Conservation (phyloP, 805 yeast genomes). For the Clavispora vitiphila region DNA sequence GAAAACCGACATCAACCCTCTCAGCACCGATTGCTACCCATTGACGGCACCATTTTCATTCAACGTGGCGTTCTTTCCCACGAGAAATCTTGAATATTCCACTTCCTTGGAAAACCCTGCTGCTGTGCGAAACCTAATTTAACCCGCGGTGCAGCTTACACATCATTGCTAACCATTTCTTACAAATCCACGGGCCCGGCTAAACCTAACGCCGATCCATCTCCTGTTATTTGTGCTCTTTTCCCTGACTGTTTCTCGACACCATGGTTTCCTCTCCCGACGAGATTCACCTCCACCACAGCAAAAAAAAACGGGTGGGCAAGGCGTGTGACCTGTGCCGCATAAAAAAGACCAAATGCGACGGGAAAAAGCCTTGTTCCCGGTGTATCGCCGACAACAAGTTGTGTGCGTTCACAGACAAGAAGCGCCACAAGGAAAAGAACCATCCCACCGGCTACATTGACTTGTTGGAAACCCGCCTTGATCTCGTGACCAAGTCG, state of each 20-base stretch:
- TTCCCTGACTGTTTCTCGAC: not conserved
- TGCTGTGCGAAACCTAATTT: too few species aligned
- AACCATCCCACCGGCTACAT: slow-evolving; percentile 57
- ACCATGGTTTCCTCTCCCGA: slow-evolving; percentile 8
- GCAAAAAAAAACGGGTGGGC: slow-evolving; percentile 51
- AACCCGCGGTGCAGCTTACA: not conserved
- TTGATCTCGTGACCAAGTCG: slow-evolving; percentile 47
- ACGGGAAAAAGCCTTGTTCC: slow-evolving; percentile 57
- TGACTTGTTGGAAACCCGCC: slow-evolving; percentile 55
- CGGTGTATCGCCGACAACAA: slow-evolving; percentile 53
- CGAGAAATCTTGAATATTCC: too few species aligned
- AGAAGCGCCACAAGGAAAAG: slow-evolving; percentile 50
- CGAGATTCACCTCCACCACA: slow-evolving; percentile 13
- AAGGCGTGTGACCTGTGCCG: slow-evolving; percentile 64
- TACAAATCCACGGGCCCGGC: not conserved
- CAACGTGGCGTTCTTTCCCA: too few species aligned
- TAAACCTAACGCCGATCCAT: not conserved
- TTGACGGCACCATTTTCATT: too few species aligned
- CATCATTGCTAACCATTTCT: not conserved
- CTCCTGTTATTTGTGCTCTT: not conserved
- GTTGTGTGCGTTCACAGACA: slow-evolving; percentile 54
- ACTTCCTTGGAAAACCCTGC: too few species aligned
- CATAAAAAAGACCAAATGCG: slow-evolving; percentile 59
- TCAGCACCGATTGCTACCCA: too few species aligned
- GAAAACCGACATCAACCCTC: too few species aligned